These are phyloP conservation scores for Tuber umbilicatum DNA, from an alignment of 495 filamentous ascomycete genomes.

Conservation along the genomic window DNA sequence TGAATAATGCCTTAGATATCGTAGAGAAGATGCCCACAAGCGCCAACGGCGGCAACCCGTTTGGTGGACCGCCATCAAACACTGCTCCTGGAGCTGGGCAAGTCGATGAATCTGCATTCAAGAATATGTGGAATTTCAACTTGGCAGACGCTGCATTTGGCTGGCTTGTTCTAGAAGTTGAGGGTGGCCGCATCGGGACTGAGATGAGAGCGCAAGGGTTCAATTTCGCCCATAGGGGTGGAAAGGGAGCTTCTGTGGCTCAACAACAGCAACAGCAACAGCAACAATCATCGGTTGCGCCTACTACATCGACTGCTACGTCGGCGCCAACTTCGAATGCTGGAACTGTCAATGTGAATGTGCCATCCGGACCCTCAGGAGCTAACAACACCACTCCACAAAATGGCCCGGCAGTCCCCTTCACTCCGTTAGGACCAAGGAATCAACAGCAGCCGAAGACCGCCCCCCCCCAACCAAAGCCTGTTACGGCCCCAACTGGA, in stretches of 20 bases:
- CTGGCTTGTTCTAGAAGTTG: slow-evolving; percentile 88
- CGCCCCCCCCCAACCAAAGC: slow-evolving; percentile 44
- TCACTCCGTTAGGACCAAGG: slow-evolving; percentile 43
- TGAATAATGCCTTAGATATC: slow-evolving; percentile 82
- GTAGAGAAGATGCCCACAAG: slow-evolving; percentile 93
- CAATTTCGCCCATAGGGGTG: slow-evolving; percentile 91
- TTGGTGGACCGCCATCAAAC: slow-evolving; percentile 72
- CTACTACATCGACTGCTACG: slow-evolving; percentile 43
- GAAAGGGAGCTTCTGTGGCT: slow-evolving; percentile 46
- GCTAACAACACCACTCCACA: slow-evolving; percentile 25
- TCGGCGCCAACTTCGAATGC: slow-evolving; percentile 44
- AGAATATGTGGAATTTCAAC: slow-evolving; percentile 99
- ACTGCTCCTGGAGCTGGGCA: slow-evolving; percentile 63
- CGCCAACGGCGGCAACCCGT: slow-evolving; percentile 92
- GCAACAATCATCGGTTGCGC: slow-evolving; percentile 41
- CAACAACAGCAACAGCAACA: slow-evolving; percentile 33
- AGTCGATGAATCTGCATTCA: slow-evolving; percentile 97
- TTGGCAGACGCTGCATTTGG: slow-evolving; percentile 95
- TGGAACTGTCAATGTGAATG: slow-evolving; percentile 36
- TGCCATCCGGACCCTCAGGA: slow-evolving; percentile 30
- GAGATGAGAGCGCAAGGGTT: slow-evolving; percentile 98
- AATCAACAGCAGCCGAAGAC: slow-evolving; percentile 40
- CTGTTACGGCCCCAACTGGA: slow-evolving; percentile 43
- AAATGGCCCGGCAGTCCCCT: slow-evolving; percentile 37
- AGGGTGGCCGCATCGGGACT: slow-evolving; percentile 88